phyloP scores from a whole-genome alignment of 371 early-diverging fungal species.

The Chytridium lagenaria region DNA sequence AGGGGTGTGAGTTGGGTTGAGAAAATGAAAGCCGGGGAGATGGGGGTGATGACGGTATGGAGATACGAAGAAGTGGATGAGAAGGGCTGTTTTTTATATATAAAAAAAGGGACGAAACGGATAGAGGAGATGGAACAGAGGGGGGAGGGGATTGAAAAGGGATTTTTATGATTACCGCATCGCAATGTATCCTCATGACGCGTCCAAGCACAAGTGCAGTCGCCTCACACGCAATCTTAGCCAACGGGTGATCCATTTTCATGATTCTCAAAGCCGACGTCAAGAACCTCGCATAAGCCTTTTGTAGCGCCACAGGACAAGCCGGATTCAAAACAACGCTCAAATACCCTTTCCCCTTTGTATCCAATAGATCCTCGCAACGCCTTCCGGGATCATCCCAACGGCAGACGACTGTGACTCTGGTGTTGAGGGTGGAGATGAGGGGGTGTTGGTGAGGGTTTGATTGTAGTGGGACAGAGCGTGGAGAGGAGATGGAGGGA shows the following conservation, averaged over 20 bases:
- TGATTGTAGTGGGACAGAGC: background rate
- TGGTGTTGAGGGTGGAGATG: background rate
- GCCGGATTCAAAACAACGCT: conserved; percentile 6
- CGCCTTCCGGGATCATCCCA: conserved; percentile 33
- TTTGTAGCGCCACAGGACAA: conserved; percentile 34
- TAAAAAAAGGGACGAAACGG: background rate
- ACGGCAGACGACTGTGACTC: conserved; percentile 6
- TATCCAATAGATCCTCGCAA: conserved; percentile 27
- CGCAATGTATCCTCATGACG: conserved; percentile 31
- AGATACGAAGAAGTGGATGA: no score
- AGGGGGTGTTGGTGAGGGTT: background rate
- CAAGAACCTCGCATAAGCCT: conserved; percentile 38
- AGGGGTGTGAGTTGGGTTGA: no score
- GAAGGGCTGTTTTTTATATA: background rate
- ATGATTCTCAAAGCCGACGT: background rate
- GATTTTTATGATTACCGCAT: conserved; percentile 16
- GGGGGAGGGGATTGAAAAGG: background rate
- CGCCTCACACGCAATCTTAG: conserved; percentile 28
- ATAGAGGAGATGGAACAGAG: background rate
- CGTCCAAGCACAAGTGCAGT: conserved; percentile 26
- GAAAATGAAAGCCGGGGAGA: no score
- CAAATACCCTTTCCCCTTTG: conserved; percentile 22
- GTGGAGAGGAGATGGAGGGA: conserved; percentile 35
- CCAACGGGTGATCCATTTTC: conserved; percentile 12
- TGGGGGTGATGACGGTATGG: no score